Evolutionary conservation across 2,329 filamentous ascomycete genomes (phyloP).

Genomic region (Claviceps africana): DNA sequence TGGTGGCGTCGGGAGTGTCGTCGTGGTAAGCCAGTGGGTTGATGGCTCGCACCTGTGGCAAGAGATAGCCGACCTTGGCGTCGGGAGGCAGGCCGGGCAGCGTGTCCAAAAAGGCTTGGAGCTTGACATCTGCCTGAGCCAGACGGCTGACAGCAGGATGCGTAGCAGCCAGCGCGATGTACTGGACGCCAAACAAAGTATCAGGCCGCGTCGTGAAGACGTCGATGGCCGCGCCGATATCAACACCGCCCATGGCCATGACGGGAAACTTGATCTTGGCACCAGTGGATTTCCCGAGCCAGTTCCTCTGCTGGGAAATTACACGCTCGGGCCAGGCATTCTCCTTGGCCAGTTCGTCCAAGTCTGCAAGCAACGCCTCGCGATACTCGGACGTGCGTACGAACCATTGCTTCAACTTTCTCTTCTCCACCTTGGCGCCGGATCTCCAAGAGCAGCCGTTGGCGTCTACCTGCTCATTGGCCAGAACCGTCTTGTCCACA

Average conservation of each 20-base stretch:
- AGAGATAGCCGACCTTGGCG: slow-evolving; percentile 52
- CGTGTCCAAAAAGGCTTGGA: slow-evolving; percentile 55
- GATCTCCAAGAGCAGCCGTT: slow-evolving; percentile 79
- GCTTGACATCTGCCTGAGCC: slow-evolving; percentile 42
- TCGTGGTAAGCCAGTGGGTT: slow-evolving; percentile 51
- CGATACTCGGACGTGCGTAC: slow-evolving; percentile 70
- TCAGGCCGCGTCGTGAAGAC: slow-evolving; percentile 79
- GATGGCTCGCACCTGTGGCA: slow-evolving; percentile 46
- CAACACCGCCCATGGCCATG: slow-evolving; percentile 26
- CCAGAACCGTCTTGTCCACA: slow-evolving; percentile 75
- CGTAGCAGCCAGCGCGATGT: slow-evolving; percentile 60
- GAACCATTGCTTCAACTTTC: slow-evolving; percentile 77
- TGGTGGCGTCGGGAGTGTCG: slow-evolving; percentile 33
- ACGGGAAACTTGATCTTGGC: slow-evolving; percentile 59
- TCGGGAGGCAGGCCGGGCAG: slow-evolving; percentile 41
- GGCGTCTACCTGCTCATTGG: slow-evolving; percentile 85
- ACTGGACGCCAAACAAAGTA: slow-evolving; percentile 78
- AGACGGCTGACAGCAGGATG: slow-evolving; percentile 54
- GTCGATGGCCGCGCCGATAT: slow-evolving; percentile 38
- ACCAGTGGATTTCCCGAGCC: slow-evolving; percentile 69
- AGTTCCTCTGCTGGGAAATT: slow-evolving; percentile 70
- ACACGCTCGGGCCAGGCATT: slow-evolving; percentile 73
- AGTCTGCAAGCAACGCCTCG: slow-evolving; percentile 55
- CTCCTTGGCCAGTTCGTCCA: slow-evolving; percentile 49
- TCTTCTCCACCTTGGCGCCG: slow-evolving; percentile 69